Evolutionary conservation across 495 filamentous ascomycete genomes (phyloP), one percentile per base, ranked within the genome.

Genomic region (Geoglossum glabrum): DNA sequence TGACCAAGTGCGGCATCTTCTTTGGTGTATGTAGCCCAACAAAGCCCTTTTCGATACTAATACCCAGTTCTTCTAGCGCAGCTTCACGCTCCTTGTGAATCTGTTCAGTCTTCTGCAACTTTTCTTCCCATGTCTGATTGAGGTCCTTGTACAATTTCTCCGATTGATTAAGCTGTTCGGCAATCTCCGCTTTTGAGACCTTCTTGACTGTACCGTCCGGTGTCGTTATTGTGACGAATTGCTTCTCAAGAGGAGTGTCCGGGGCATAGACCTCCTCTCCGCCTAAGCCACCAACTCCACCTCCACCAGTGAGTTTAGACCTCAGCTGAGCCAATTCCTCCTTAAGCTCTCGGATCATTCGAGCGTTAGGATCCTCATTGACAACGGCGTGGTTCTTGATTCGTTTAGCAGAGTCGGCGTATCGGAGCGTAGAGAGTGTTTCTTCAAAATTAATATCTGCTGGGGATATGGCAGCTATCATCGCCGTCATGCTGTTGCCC

Each of bases 381-480:
- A 99, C 85, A 28, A 99, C 93, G 38, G 92, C 92, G 68, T 99
- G 93, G 71, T 99, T 97, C 86, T 97, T 97, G 75, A 99, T 99
- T 62, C 92, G 80, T 71, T 99, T 99, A 25, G 92, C 92, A 7
- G 87, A 95, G 68, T 99, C 92, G 49, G 92, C 92, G 71, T 99
- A 99, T 59, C 92, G 81, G 11, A 99, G 74, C 11, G 92, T 99
- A 68, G 89, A 87, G 7, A 99, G 74, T 13, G 92, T 97, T 68
- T 99, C 92, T 63, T 99, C 92, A 64, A 90, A 99, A 70, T 99
- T 99, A 74, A 99, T 97, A 71, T 99, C 92, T 56, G 92, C 92
- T 4, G 92, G 92, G 56, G 89, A 95, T 65, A 98, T 97, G 38
- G 92, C 92, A 50, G 92, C 92, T 72, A 98, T 98, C 92, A 98